Evolutionary conservation across 306 rosid genomes (phyloP).

Genomic region (Castanea crenata): DNA sequence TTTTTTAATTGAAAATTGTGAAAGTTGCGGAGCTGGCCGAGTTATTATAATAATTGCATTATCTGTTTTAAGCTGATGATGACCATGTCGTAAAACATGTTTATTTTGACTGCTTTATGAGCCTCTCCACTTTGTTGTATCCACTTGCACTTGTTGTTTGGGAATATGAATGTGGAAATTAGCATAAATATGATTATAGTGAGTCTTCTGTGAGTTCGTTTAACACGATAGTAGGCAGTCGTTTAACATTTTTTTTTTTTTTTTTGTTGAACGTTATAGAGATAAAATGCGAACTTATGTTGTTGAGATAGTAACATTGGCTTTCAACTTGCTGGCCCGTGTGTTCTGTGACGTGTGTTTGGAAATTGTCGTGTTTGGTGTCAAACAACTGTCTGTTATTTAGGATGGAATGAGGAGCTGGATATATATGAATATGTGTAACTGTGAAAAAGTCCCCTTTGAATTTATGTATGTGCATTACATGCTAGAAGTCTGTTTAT

Average conservation of each 20-base stretch:
- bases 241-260: not conserved
- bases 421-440: not conserved
- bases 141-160: not conserved
- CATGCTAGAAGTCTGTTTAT: not conserved
- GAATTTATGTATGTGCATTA: not conserved
- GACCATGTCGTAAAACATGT: not conserved
- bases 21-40: conserved; percentile 5
- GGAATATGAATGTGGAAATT: conserved; percentile 19
- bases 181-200: not conserved
- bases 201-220: conserved; percentile 5
- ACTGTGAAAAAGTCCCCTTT: not conserved
- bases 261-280: not conserved
- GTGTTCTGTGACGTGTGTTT: not conserved
- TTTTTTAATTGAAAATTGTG: conserved; percentile 25
- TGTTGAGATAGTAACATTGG: not conserved
- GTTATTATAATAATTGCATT: not conserved
- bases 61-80: conserved; percentile 12
- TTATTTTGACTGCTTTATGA: not conserved
- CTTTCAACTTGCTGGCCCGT: not conserved
- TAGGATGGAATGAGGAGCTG: not conserved
- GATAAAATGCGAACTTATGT: not conserved
- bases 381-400: not conserved
- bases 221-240: not conserved
- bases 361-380: not conserved
- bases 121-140: not conserved